Evolutionary conservation across 2,329 filamentous ascomycete species (phyloP), one percentile per base, ranked within the genome.

Genomic region (Apiospora arundinis): DNA sequence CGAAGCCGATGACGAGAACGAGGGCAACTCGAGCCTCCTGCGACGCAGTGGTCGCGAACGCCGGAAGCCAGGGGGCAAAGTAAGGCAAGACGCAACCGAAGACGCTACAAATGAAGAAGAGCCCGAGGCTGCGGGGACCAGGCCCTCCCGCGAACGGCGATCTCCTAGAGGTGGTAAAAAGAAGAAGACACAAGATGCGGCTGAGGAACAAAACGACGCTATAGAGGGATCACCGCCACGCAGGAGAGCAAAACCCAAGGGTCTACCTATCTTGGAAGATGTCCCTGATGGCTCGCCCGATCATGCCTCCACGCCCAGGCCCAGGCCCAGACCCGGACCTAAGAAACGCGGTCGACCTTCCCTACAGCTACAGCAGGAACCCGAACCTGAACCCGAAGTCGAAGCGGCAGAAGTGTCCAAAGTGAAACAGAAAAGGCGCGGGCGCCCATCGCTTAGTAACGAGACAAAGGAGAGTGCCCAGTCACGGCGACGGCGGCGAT

Each of bases 1-100:
- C 28, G 77, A 80, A 63, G 77, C 78, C 23, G 78, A 79, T 44
- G 77, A 79, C 44, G 78, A 79, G 67, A 75, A 78, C n/a, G 78
- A 80, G 66, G 68, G 60, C 44, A 48, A 73, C 67, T 71, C 71
- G 16, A 72, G 70, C 49, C 42, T 72, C 18, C 40, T 71, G 14
- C 42, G 70, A 4, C 40, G 71, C n/a, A 70, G 67, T 49, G 70
- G 40, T 11, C 42, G 70, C 37, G 71, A 70, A 3, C 68, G 25
- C 49, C 60, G 52, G 14, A 70, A n/a, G 45, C 69, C 60, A n/a
- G 28, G n/a, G 25, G 42, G n/a, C 11, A 68, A 37, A 11, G n/a
- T 16, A 40, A 40, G 66, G 44, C 52, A 70, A 21, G 40, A 67
- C 23, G n/a, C 21, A 18, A 28, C 32, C 12, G 70, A 69, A 32